Evolutionary conservation across 2,329 filamentous ascomycete species (phyloP).

Genomic region (Paradendryphiella salina): DNA sequence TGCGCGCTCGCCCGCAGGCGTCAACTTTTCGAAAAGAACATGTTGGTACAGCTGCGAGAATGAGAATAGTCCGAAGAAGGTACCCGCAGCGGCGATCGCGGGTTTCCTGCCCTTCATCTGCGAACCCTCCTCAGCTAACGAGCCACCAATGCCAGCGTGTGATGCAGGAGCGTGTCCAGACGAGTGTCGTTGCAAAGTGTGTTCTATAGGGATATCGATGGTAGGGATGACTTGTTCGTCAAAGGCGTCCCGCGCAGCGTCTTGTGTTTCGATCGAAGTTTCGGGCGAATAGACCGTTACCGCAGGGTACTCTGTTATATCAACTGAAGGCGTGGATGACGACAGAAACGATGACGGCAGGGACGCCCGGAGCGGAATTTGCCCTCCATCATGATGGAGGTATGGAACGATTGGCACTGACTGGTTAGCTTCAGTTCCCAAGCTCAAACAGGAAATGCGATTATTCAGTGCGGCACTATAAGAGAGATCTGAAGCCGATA

Average conservation of each 20-base stretch:
- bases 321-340: conserved; percentile 27
- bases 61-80: conserved; percentile 44
- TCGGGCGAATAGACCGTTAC: conserved; percentile 25
- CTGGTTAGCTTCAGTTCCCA: conserved; percentile 30
- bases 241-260: conserved; percentile 38
- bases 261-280: conserved; percentile 15
- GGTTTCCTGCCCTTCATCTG: conserved; percentile 46
- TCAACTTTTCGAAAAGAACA: conserved; percentile 38
- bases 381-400: conserved; percentile 41
- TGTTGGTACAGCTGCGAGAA: conserved; percentile 46
- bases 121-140: conserved; percentile 22
- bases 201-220: conserved; percentile 35
- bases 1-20: conserved; percentile 36
- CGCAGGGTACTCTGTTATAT: conserved; percentile 32
- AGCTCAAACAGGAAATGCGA: conserved; percentile 12
- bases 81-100: conserved; percentile 40
- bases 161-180: conserved; percentile 22
- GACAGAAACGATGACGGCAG: conserved; percentile 32
- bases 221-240: conserved; percentile 23
- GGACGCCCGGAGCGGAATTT: conserved; percentile 39
- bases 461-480: conserved; percentile 7
- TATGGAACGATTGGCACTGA: conserved; percentile 45
- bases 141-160: conserved; percentile 18
- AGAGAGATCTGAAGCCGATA: conserved; percentile 24
- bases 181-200: conserved; percentile 31